Base-by-base conservation (phyloP, 73 alveolate species). In the Paramecium biaurelia region DNA sequence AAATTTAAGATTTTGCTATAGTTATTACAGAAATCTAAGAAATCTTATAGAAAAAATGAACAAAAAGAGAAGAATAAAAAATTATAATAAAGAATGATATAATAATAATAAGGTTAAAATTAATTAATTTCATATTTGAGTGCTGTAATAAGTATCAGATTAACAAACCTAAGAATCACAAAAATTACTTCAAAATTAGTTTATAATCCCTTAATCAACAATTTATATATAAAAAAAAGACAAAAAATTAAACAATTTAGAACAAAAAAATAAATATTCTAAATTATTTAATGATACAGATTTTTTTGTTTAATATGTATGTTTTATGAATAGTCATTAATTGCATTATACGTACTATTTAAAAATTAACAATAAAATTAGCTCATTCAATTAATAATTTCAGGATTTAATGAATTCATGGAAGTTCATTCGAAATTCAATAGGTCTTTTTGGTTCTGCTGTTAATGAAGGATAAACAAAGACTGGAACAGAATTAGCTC, bases 401-500 rank as follows among this genome's bases (percentile, higher is more conserved):
- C 68, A 15, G 21, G 11, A 53, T 53, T n/a, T n/a, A 18, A 53
- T 53, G 68, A 53, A 53, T 18, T n/a, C 12, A 7, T 53, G 84
- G 45, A 67, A 53, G 3, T 53, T 53, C 7, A 23, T 53, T 53
- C 8, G 30, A 53, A 53, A 53, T 53, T 18, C 68, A 53, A 53
- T 53, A 18, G 68, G 68, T 4, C 68, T 53, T 4, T 53, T 53
- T 53, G 68, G 68, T 18, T 53, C 68, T 53, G 68, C 68, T 53
- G 68, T 53, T 21, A 32, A 53, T 18, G 68, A 53, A 23, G 84
- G 84, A 23, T 18, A 67, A 67, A 26, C 84, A 67, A 67, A 14
- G 9, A 67, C 49, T 30, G 84, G 84, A 30, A 67, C 84, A 2
- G 84, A 67, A 67, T 67, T 67, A 67, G 84, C 84, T 4, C 84